Base-by-base conservation (phyloP, 352 stramenopile species). In the Pythium insidiosum region DNA sequence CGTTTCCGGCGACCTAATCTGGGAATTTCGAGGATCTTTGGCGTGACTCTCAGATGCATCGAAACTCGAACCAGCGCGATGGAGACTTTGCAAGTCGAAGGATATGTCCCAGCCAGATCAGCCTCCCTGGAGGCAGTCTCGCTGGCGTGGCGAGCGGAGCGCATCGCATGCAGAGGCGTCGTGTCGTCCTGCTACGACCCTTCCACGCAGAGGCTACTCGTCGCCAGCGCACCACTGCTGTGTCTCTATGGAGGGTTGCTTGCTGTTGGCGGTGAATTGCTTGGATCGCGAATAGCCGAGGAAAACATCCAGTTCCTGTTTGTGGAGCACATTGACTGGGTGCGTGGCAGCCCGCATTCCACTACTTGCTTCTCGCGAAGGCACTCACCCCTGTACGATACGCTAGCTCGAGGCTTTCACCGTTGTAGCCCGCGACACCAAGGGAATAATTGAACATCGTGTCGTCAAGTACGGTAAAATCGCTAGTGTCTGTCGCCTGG, bases 371-470 rank as follows among this genome's bases (percentile, higher is more conserved):
- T n/a, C n/a, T n/a, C n/a, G n/a, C n/a, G n/a, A n/a, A n/a, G n/a
- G n/a, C n/a, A n/a, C n/a, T n/a, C n/a, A n/a, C n/a, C n/a, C n/a
- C n/a, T n/a, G n/a, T n/a, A n/a, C n/a, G n/a, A n/a, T n/a, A n/a
- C n/a, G n/a, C n/a, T 30, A 81, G 69, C 34, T 82, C 15, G 53
- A 77, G 19, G 55, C 42, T 6, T 82, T 77, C 41, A 66, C 64
- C 1, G 58, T 77, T 16, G 44, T 75, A 21, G 56, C 56, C 22
- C 26, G 12, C 3, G 53, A 56, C 30, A 18, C 18, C 38, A 57
- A 47, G 23, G 62, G 67, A 2, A 52, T 47, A 34, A 43, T 71
- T 15, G 56, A 76, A 24, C 61, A 79, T 43, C 58, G 53, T 18
- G 60, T 79, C 41, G 48, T 82, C 16, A 73, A 59, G 69, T 78